These are phyloP conservation scores for Cyberlindnera xishuangbannaensis DNA, from an alignment of 805 yeast genomes.

Conservation along the genomic window DNA sequence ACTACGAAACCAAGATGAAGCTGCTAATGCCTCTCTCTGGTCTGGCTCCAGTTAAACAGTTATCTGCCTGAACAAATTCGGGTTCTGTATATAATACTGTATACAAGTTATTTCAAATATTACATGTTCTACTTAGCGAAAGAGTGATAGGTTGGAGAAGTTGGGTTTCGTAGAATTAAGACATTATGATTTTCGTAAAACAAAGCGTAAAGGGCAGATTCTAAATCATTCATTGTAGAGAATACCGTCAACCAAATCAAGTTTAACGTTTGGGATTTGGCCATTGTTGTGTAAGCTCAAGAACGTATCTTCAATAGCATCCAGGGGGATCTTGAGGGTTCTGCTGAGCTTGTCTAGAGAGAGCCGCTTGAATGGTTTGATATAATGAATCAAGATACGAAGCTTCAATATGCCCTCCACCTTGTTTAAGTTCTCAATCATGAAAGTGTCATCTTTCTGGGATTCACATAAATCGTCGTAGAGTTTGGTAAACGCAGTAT, in stretches of 20 bases:
- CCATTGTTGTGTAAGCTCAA: conserved; percentile 20
- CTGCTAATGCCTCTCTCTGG: conserved; percentile 26
- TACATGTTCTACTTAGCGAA: too few relatives aligned
- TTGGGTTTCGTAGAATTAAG: too few relatives aligned
- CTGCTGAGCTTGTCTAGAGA: conserved; percentile 16
- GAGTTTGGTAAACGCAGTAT: conserved; percentile 13
- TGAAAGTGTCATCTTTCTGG: conserved; percentile 15
- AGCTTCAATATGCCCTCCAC: conserved; percentile 19
- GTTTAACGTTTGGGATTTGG: conserved; percentile 15
- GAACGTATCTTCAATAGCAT: conserved; percentile 22
- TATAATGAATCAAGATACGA: conserved; percentile 23
- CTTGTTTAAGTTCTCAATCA: conserved; percentile 16
- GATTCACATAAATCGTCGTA: conserved; percentile 7
- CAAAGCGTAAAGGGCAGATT: neutral
- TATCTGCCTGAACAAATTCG: conserved; percentile 8
- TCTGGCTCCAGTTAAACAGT: conserved; percentile 22
- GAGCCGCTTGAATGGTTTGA: conserved; percentile 24
- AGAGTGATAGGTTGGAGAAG: too few relatives aligned
- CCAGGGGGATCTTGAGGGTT: conserved; percentile 14
- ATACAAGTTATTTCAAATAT: too few relatives aligned
- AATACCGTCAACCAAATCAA: conserved; percentile 24
- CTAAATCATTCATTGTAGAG: conserved; percentile 16
- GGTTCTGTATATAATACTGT: neutral
- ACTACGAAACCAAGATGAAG: conserved; percentile 19
- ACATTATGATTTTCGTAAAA: neutral